Conservation (phyloP, 345 rosid genomes). For the Salix exigua region DNA sequence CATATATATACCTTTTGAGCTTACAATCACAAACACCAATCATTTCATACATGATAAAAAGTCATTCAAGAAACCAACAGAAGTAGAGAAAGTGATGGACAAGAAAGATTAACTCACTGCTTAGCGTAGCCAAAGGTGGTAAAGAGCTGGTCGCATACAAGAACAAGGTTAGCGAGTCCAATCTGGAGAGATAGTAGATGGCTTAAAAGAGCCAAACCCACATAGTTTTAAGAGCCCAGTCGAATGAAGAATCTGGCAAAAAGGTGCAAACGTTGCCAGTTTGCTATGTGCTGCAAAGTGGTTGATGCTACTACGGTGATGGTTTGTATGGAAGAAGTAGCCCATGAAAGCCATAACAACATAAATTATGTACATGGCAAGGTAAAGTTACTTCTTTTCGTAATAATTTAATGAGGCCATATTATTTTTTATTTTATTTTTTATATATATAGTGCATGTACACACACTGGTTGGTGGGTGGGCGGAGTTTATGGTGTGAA, state of each 20-base stretch:
- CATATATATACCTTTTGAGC: neutral
- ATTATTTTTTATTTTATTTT: neutral
- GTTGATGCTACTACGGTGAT: neutral
- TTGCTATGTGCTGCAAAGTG: neutral
- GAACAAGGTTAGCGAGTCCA: neutral
- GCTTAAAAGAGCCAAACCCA: conserved; percentile 1
- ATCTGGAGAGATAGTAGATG: neutral
- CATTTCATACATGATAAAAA: neutral
- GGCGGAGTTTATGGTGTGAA: neutral
- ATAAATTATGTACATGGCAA: conserved; percentile 8
- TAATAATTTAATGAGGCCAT: conserved; percentile 7
- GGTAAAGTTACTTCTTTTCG: conserved; percentile 10
- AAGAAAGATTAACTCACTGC: neutral
- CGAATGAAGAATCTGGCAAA: neutral
- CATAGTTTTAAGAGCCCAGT: neutral
- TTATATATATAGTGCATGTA: too few species aligned
- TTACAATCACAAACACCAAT: neutral
- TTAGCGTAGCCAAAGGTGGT: conserved; percentile 1
- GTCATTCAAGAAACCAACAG: neutral
- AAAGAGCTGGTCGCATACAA: neutral
- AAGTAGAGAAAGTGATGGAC: neutral
- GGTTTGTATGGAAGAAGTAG: neutral
- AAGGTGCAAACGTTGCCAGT: neutral
- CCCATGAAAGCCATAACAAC: neutral
- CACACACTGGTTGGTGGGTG: neutral